Conservation (phyloP, 495 filamentous ascomycete genomes). For the Choiromyces venosus region DNA sequence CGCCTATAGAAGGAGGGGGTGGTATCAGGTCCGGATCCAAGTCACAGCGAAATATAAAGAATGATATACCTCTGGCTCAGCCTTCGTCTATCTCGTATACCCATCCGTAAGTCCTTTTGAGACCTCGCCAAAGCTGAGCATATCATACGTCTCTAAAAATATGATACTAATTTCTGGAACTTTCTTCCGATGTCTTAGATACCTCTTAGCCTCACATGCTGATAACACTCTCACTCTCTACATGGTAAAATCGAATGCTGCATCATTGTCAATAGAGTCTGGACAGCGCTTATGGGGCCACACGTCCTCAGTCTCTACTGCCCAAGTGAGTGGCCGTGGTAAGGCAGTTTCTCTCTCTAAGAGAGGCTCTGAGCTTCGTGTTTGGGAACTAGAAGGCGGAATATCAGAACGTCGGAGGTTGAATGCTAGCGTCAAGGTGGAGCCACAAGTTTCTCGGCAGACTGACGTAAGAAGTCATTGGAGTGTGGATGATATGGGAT, state of each 20-base stretch:
- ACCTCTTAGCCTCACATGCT: slow-evolving; percentile 76
- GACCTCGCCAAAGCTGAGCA: slow-evolving; percentile 28
- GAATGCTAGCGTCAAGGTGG: slow-evolving; percentile 30
- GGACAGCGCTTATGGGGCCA: slow-evolving; percentile 87
- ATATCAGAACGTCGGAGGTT: slow-evolving; percentile 43
- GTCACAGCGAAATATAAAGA: slow-evolving; percentile 20
- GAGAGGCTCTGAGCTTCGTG: slow-evolving; percentile 75
- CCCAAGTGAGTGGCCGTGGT: slow-evolving; percentile 77
- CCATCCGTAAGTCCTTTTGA: slow-evolving; percentile 39
- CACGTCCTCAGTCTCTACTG: slow-evolving; percentile 81
- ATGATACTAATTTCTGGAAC: slow-evolving; percentile 56
- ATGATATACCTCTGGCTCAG: slow-evolving; percentile 35
- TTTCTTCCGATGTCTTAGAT: slow-evolving; percentile 84
- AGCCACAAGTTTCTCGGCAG: slow-evolving; percentile 14
- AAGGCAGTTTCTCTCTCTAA: slow-evolving; percentile 85
- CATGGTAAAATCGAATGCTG: slow-evolving; percentile 67
- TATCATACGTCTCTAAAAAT: slow-evolving; percentile 18
- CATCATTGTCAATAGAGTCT: slow-evolving; percentile 61
- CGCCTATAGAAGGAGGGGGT: slow-evolving; percentile 14
- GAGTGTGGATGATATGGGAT: slow-evolving; percentile 43
- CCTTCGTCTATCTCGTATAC: slow-evolving; percentile 40
- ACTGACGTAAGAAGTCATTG: slow-evolving; percentile 37
- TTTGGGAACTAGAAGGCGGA: slow-evolving; percentile 89
- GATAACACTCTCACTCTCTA: slow-evolving; percentile 92
- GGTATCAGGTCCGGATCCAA: slow-evolving; percentile 24